Conservation (phyloP, 192 early-diverging fungal genomes). For the Umbelopsis isabellina region DNA sequence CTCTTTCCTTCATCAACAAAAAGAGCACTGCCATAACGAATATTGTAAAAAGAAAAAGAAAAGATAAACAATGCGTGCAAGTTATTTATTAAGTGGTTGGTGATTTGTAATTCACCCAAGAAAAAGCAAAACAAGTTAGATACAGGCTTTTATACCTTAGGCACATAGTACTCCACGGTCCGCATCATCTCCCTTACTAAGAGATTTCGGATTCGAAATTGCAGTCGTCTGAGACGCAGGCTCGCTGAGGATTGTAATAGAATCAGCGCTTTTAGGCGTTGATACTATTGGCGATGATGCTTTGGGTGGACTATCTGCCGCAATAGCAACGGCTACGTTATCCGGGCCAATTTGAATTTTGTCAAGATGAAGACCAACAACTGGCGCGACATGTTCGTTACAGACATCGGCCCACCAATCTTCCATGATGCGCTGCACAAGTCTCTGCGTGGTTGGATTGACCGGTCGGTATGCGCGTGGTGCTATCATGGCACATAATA, state of each 20-base stretch:
- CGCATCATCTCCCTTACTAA: constrained; percentile 3
- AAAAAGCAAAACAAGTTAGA: neutral
- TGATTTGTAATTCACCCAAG: neutral
- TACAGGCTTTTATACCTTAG: neutral
- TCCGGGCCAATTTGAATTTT: constrained; percentile 9
- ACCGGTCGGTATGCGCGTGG: constrained; percentile 40
- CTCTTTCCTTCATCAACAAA: no score
- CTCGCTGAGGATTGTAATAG: neutral
- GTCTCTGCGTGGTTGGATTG: constrained; percentile 45
- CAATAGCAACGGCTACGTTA: constrained; percentile 6
- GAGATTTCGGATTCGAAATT: neutral
- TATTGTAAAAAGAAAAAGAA: neutral
- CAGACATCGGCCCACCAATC: constrained; percentile 46
- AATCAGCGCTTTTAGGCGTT: neutral
- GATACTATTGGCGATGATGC: neutral
- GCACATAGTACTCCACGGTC: constrained; percentile 6
- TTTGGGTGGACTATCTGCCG: neutral
- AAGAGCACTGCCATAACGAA: no score
- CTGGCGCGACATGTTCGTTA: neutral
- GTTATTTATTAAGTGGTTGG: no score
- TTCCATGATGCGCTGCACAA: constrained; percentile 49
- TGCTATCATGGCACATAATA: constrained; percentile 47
- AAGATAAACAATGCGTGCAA: neutral
- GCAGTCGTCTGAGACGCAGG: neutral
- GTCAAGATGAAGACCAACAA: constrained; percentile 5